Conservation (phyloP, 495 filamentous ascomycete species). For the Pyrenula aspistea region DNA sequence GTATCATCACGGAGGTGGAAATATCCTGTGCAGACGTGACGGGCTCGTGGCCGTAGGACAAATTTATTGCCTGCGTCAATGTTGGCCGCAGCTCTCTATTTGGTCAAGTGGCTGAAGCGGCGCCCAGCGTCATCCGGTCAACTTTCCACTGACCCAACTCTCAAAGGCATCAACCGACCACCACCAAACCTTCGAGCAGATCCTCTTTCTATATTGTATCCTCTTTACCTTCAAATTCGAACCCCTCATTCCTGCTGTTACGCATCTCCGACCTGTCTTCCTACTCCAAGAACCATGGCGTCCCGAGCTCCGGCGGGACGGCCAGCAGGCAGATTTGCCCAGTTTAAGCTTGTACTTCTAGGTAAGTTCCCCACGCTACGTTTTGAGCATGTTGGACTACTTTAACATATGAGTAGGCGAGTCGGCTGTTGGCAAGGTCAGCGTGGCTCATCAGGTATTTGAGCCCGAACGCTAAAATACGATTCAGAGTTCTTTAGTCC, state of each 20-base stretch:
- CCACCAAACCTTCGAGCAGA: background rate
- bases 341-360: constrained; percentile 96
- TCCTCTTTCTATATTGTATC: background rate
- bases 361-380: constrained; percentile 40
- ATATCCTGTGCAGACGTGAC: too few species aligned
- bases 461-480: background rate
- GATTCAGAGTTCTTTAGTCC: constrained; percentile 79
- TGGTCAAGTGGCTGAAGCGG: background rate
- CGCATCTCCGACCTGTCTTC: background rate
- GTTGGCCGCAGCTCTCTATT: background rate
- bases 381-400: constrained; percentile 1
- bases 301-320: constrained; percentile 64
- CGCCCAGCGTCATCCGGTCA: background rate
- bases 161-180: background rate
- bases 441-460: constrained; percentile 25
- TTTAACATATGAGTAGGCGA: constrained; percentile 58
- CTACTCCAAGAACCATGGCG: constrained; percentile 46
- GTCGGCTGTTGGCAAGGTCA: constrained; percentile 95
- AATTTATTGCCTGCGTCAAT: too few species aligned
- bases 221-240: background rate
- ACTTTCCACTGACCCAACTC: background rate
- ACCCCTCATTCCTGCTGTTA: background rate
- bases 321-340: constrained; percentile 77
- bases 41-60: too few species aligned
- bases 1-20: too few species aligned